A percentile compares a stretch with the other conserved stretches of the same genome.
Evolutionary conservation across 352 stramenopile genomes (phyloP).

Genomic region (Pythium rhizo-oryzae): DNA sequence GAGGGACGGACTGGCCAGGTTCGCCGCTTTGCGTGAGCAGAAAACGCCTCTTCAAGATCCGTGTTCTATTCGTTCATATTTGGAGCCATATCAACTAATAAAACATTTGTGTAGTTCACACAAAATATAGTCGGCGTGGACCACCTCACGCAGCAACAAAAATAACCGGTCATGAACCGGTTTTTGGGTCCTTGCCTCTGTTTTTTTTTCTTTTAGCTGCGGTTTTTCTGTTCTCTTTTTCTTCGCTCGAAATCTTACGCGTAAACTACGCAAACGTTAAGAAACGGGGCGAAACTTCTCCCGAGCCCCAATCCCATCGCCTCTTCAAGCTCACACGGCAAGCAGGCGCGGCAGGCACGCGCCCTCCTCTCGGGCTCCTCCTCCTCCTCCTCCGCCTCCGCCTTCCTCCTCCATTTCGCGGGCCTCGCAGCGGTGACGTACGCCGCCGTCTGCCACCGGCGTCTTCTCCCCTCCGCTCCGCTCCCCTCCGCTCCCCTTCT

Average conservation of each 20-base stretch:
- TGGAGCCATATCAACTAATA: slow-evolving; percentile 11
- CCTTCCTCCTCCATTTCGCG: not conserved
- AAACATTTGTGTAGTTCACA: not conserved
- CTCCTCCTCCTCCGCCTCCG: not conserved
- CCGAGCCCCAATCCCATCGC: not conserved
- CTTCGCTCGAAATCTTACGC: not conserved
- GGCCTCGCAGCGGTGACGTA: not conserved
- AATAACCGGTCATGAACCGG: not conserved
- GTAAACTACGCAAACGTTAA: slow-evolving; percentile 5
- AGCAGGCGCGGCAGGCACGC: not conserved
- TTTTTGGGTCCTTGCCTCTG: not conserved
- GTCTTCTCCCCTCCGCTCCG: not conserved
- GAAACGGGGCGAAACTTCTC: slow-evolving; percentile 15
- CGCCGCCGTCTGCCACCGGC: not conserved
- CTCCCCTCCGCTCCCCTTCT: not conserved
- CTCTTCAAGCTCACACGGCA: slow-evolving; percentile 15
- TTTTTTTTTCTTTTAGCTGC: not conserved
- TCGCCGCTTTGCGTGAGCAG: not conserved
- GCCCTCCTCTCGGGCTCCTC: not conserved
- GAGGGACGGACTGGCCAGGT: not conserved
- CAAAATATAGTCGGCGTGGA: not conserved
- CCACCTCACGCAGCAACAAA: not conserved
- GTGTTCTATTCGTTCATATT: not conserved
- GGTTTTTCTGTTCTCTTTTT: slow-evolving; percentile 8
- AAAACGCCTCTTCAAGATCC: slow-evolving; percentile 3